Conservation (phyloP, 177 flowering plant genomes). For the Vitis hybrid region DNA sequence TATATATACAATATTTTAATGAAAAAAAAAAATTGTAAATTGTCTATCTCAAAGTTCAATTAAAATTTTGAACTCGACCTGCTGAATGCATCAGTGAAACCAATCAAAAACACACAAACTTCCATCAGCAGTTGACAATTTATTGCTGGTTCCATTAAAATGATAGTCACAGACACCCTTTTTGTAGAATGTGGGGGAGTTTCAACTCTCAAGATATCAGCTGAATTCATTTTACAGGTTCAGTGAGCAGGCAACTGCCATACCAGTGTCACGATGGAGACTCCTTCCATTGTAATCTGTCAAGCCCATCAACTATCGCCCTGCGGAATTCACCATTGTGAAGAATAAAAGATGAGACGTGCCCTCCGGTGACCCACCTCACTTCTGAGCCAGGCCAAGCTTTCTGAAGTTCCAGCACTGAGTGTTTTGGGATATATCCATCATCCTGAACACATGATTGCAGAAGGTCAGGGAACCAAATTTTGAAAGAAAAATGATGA, state of each 20-base stretch:
- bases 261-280: constrained; percentile 33
- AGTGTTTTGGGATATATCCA: constrained; percentile 94
- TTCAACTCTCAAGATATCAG: too few relatives aligned
- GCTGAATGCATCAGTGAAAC: too few relatives aligned
- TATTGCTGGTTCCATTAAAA: too few relatives aligned
- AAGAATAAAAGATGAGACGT: constrained; percentile 91
- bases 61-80: too few relatives aligned
- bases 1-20: too few relatives aligned
- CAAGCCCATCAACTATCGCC: constrained; percentile 83
- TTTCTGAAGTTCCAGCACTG: constrained; percentile 88
- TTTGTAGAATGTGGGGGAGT: too few relatives aligned
- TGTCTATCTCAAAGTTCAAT: too few relatives aligned
- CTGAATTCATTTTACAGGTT: too few relatives aligned
- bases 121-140: too few relatives aligned
- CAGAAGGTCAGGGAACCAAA: background rate
- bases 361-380: constrained; percentile 99
- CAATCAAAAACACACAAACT: too few relatives aligned
- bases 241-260: background rate
- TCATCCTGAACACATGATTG: constrained; percentile 65
- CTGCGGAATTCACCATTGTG: constrained; percentile 81
- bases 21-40: too few relatives aligned
- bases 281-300: constrained; percentile 76
- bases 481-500: background rate
- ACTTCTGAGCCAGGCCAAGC: constrained; percentile 99
- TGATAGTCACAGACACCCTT: too few relatives aligned